A percentile compares a stretch with the other conserved stretches of the same genome.
These are phyloP conservation scores for Pythium sp. DNA, from an alignment of 352 stramenopile genomes.

Conservation along the genomic window DNA sequence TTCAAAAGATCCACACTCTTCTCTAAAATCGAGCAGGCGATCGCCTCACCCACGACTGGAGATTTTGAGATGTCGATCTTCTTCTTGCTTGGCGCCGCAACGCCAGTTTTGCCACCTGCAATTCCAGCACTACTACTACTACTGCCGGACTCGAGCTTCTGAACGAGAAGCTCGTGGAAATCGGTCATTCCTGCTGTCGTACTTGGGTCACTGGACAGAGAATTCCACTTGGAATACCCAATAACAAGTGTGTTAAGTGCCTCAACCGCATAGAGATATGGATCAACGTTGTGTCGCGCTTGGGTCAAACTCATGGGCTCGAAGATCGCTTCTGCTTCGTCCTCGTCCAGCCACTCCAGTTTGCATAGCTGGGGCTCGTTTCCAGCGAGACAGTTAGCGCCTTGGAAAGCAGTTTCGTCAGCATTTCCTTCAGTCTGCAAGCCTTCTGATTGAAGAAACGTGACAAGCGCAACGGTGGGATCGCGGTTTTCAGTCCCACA, in stretches of 20 bases:
- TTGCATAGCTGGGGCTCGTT: slow-evolving; percentile 18
- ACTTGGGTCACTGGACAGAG: background rate
- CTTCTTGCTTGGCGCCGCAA: slow-evolving; percentile 36
- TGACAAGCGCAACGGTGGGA: slow-evolving; percentile 26
- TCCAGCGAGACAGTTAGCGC: background rate
- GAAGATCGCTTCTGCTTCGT: slow-evolving; percentile 31
- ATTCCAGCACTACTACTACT: background rate
- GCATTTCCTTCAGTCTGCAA: background rate
- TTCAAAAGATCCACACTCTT: slow-evolving; percentile 24
- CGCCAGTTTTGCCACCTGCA: slow-evolving; percentile 1
- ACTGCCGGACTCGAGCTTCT: slow-evolving; percentile 3
- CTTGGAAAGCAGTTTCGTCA: background rate
- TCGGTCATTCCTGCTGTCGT: slow-evolving; percentile 8
- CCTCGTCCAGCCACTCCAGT: slow-evolving; percentile 56
- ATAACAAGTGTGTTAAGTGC: slow-evolving; percentile 31
- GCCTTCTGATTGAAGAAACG: slow-evolving; percentile 26
- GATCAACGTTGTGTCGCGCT: slow-evolving; percentile 33
- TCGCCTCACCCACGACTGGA: slow-evolving; percentile 24
- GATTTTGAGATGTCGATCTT: slow-evolving; percentile 28
- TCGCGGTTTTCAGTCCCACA: slow-evolving; percentile 31
- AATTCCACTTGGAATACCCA: slow-evolving; percentile 40
- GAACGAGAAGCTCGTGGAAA: slow-evolving; percentile 26
- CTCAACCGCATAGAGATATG: slow-evolving; percentile 28
- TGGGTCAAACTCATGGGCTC: slow-evolving; percentile 27
- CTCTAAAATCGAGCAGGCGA: slow-evolving; percentile 31